Conservation (phyloP, 2,329 filamentous ascomycete species). For the Ascochyta viciae-villosae region DNA sequence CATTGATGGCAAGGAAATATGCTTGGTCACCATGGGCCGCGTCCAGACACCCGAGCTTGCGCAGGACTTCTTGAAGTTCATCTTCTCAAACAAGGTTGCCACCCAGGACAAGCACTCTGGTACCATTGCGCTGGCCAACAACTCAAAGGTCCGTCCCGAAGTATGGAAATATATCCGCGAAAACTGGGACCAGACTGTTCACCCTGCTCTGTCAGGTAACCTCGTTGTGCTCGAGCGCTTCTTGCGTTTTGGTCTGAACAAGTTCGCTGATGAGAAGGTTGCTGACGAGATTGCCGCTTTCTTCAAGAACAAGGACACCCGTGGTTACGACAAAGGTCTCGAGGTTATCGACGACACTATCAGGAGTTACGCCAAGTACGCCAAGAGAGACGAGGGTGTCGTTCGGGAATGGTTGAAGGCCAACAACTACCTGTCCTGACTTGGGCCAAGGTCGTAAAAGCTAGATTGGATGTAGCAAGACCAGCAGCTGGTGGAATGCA, state of each 20-base stretch:
- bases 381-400: slow-evolving; percentile 73
- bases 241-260: slow-evolving; percentile 76
- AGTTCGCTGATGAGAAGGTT: slow-evolving; percentile 74
- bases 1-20: slow-evolving; percentile 90
- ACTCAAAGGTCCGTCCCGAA: slow-evolving; percentile 73
- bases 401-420: slow-evolving; percentile 80
- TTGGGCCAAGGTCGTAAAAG: slow-evolving; percentile 23
- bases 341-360: slow-evolving; percentile 88
- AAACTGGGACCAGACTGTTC: slow-evolving; percentile 75
- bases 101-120: slow-evolving; percentile 88
- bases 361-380: slow-evolving; percentile 81
- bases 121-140: slow-evolving; percentile 73
- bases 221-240: slow-evolving; percentile 90
- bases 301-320: slow-evolving; percentile 85
- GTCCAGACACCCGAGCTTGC: slow-evolving; percentile 74
- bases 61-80: slow-evolving; percentile 70
- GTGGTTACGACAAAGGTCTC: slow-evolving; percentile 84
- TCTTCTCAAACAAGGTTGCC: slow-evolving; percentile 84
- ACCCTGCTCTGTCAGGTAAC: slow-evolving; percentile 76
- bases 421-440: slow-evolving; percentile 60
- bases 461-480: neutral
- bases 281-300: slow-evolving; percentile 82
- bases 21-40: slow-evolving; percentile 76
- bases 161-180: slow-evolving; percentile 87
- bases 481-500: neutral